phyloP scores from a whole-genome alignment of 176 grass and related monocot genomes.

The Triticum aestivum region IWGSC_CS_RefSeq_v2.1 NC_057802.1:449985998-449986497 shows the following conservation, averaged over 20 bases:
- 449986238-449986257: conserved; percentile 47
- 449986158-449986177: conserved; percentile 39
- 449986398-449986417: not conserved
- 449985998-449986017: not conserved
- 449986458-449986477: not conserved
- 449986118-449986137: conserved; percentile 45
- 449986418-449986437: conserved; percentile 45
- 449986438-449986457: conserved; percentile 34
- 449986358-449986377: conserved; percentile 9
- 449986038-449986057: conserved; percentile 27
- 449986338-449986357: not conserved
- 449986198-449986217: too few species aligned
- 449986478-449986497: not conserved
- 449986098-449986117: conserved; percentile 42
- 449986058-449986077: not conserved
- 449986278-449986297: conserved; percentile 27
- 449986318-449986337: not conserved
- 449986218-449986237: not conserved
- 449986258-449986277: conserved; percentile 35
- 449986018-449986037: conserved; percentile 45
- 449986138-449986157: conserved; percentile 21
- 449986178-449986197: conserved; percentile 18
- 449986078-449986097: not conserved
- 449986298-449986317: conserved; percentile 46
- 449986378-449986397: conserved; percentile 54